These are phyloP conservation scores for Globisporangium sylvaticum DNA, from an alignment of 352 stramenopile genomes.

Conservation along the genomic window DNA sequence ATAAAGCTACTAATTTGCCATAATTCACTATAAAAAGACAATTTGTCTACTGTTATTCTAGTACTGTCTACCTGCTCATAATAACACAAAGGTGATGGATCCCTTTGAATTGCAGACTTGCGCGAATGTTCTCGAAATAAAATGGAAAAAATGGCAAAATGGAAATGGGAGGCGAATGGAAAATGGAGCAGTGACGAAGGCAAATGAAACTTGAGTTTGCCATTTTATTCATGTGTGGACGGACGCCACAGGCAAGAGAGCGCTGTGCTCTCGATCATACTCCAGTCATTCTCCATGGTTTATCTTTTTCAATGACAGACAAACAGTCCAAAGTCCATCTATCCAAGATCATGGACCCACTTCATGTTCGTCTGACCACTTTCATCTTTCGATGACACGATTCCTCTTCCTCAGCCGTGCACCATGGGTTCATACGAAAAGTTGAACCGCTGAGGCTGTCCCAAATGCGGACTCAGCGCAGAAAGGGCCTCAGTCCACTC, in stretches of 20 bases:
- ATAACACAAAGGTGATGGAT: not conserved
- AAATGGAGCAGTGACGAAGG: not conserved
- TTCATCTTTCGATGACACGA: not conserved
- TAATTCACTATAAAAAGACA: not conserved
- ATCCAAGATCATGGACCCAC: not conserved
- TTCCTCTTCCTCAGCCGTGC: conserved; percentile 12
- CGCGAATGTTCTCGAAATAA: conserved; percentile 1
- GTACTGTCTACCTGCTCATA: not conserved
- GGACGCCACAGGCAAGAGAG: not conserved
- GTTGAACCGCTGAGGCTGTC: conserved; percentile 36
- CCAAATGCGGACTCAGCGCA: conserved; percentile 20
- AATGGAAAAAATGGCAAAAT: not conserved
- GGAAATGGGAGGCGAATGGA: not conserved
- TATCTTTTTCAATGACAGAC: not conserved
- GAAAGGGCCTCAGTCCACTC: conserved; percentile 44
- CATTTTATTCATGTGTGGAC: not conserved
- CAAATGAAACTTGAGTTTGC: not conserved
- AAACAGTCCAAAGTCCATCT: not conserved
- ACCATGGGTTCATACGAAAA: conserved; percentile 42
- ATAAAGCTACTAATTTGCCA: not conserved
- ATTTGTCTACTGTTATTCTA: not conserved
- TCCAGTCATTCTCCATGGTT: not conserved
- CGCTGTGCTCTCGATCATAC: not conserved
- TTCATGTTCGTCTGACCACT: not conserved
- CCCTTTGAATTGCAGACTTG: not conserved